A percentile compares a stretch with the other conserved stretches of the same genome.
These are phyloP conservation scores for Gossypium rotundifolium DNA, from an alignment of 345 rosid species.

Conservation along the genomic window DNA sequence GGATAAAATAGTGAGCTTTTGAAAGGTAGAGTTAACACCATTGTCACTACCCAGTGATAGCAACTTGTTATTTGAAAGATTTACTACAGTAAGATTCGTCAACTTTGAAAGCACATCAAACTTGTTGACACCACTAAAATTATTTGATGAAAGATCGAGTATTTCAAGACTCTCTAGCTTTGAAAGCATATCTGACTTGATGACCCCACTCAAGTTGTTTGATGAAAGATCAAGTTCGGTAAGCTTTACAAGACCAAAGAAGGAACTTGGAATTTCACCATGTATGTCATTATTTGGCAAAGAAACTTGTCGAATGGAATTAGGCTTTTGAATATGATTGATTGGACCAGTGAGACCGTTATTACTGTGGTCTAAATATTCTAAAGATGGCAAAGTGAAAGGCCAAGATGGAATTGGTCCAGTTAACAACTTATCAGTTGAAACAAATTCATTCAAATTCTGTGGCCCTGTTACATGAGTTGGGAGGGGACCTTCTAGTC, in stretches of 20 bases:
- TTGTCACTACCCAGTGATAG: no score
- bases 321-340: neutral
- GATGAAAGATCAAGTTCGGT: neutral
- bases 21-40: neutral
- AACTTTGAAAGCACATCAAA: neutral
- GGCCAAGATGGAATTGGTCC: constrained; percentile 18
- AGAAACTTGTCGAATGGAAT: fast-evolving
- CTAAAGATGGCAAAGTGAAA: constrained; percentile 1
- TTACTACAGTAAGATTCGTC: no score
- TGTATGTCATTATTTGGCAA: neutral
- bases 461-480: neutral
- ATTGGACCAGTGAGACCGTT: neutral
- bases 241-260: neutral
- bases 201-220: no score
- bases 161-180: no score
- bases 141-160: no score
- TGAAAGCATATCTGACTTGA: neutral
- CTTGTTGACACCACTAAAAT: no score
- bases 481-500: neutral
- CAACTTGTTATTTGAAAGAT: no score
- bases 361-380: neutral
- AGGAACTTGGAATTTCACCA: neutral
- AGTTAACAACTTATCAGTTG: neutral
- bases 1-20: neutral
- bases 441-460: neutral